Conservation (phyloP, 2,329 filamentous ascomycete species). For the Nigrospora osmanthi region DNA sequence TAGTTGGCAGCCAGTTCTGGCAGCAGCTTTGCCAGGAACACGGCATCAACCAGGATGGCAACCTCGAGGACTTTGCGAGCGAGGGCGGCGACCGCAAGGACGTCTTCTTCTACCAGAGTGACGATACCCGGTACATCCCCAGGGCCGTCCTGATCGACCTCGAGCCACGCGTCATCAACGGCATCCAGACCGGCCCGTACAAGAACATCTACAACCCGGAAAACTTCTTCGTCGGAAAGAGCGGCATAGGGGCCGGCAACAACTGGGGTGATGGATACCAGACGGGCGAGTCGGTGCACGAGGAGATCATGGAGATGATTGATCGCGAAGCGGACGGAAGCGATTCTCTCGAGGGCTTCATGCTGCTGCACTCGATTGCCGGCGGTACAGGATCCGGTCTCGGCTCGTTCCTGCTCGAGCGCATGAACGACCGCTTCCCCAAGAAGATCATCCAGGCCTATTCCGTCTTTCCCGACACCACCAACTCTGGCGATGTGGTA, state of each 20-base stretch:
- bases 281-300: constrained; percentile 82
- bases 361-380: constrained; percentile 97
- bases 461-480: constrained; percentile 94
- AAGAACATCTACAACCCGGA: constrained; percentile 99
- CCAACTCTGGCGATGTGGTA: constrained; percentile 80
- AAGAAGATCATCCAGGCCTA: constrained; percentile 99
- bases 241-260: constrained; percentile 89
- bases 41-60: constrained; percentile 94
- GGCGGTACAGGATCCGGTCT: constrained; percentile 95
- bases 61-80: constrained; percentile 94
- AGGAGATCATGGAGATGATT: constrained; percentile 99
- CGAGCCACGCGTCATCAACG: constrained; percentile 86
- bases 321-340: constrained; percentile 97
- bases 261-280: constrained; percentile 98
- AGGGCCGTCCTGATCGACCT: constrained; percentile 92
- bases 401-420: constrained; percentile 88
- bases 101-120: constrained; percentile 98
- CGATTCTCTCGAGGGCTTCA: constrained; percentile 96
- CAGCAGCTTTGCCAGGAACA: constrained; percentile 97
- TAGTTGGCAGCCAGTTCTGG: constrained; percentile 97
- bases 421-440: constrained; percentile 93
- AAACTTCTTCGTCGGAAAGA: constrained; percentile 95
- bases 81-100: constrained; percentile 97
- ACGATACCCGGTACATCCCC: constrained; percentile 97
- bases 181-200: constrained; percentile 89